Percentiles rank a stretch among this genome's conserved stretches.
These are phyloP conservation scores for Cutaneotrichosporon daszewskae DNA, from an alignment of 1,284 basidiomycete genomes.

Conservation along the genomic window DNA sequence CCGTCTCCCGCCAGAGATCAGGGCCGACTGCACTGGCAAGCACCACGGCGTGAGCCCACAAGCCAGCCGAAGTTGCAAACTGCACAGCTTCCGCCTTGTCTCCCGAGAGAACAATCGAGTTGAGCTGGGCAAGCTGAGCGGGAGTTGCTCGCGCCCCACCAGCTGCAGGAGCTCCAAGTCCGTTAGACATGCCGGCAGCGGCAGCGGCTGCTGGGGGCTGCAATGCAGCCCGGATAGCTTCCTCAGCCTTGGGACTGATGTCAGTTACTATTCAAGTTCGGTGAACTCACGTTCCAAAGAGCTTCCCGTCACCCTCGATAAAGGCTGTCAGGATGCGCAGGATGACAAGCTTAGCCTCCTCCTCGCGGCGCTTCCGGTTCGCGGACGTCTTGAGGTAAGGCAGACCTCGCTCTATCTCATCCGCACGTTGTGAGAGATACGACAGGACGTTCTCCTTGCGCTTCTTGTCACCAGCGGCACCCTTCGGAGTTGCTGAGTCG, in stretches of 20 bases:
- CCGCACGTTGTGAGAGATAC: slow-evolving; percentile 68
- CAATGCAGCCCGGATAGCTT: slow-evolving; percentile 59
- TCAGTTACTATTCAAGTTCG: neutral
- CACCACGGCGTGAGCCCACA: slow-evolving; percentile 95
- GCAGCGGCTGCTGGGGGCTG: slow-evolving; percentile 50
- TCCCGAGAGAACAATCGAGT: slow-evolving; percentile 70
- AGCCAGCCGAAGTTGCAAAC: slow-evolving; percentile 75
- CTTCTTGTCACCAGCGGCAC: slow-evolving; percentile 62
- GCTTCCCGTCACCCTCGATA: slow-evolving; percentile 77
- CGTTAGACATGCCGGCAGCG: too few species aligned
- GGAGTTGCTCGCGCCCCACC: slow-evolving; percentile 52
- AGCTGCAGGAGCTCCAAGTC: too few species aligned
- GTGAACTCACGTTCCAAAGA: slow-evolving; percentile 70
- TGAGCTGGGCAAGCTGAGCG: slow-evolving; percentile 63
- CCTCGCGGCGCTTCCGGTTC: slow-evolving; percentile 52
- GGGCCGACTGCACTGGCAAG: slow-evolving; percentile 91
- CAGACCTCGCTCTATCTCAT: slow-evolving; percentile 69
- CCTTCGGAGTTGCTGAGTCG: slow-evolving; percentile 61
- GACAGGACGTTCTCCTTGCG: slow-evolving; percentile 73
- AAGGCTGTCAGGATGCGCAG: slow-evolving; percentile 68
- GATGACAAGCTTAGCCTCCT: slow-evolving; percentile 72
- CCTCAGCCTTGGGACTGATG: slow-evolving; percentile 62
- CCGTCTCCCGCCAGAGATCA: slow-evolving; percentile 86
- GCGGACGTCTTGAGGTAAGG: slow-evolving; percentile 59
- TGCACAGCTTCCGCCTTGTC: slow-evolving; percentile 81